Evolutionary conservation across 441 rosid species (phyloP), one percentile per base, ranked within the genome.

Genomic region (Corymbia calophylla): DNA sequence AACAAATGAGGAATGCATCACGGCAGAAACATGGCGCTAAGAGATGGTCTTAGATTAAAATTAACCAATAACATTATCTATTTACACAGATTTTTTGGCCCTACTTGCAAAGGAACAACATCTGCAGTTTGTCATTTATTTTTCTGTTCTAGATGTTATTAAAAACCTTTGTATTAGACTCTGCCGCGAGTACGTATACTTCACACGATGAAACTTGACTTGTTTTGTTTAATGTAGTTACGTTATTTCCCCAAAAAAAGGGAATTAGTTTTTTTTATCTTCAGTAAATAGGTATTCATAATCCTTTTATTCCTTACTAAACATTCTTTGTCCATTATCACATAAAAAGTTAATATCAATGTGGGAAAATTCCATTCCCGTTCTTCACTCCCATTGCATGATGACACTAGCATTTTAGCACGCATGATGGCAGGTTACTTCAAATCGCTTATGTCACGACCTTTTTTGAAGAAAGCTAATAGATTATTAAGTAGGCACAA

Each of bases 391-490:
- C 29, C 14, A 58, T 25, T 58, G 6, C 25, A 25, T 58, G 25
- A 58, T 25, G 15, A 58, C 64, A 25, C 14, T 25, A 25, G n/a
- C n/a, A 0, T 58, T 58, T 58, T 58, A 56, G 62, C 0, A 56
- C 25, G 13, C 29, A 5, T 23, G 62, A 56, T 56, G 62, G 62
- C 6, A 1, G 62, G 13, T 56, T 56, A 56, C 62, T 56, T 23
- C 29, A 56, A 56, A 54, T 54, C 17, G 23, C 56, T 6, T 54
- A 17, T 54, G 56, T 54, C 1, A 0, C 4, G 0, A 54, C 23
- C 0, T 54, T 54, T 54, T 0, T 54, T 23, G 18, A 54, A 54
- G 56, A 54, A 0, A 0, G 56, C 56, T 18, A 54, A 54, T 54
- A 23, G 56, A 54, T 54, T 54, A 54, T 18, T 19, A 54, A 54